Percentiles rank a stretch among this genome's conserved stretches.
Conservation (phyloP, 2,329 filamentous ascomycete species). For the Diaporthe ampelina region DNA sequence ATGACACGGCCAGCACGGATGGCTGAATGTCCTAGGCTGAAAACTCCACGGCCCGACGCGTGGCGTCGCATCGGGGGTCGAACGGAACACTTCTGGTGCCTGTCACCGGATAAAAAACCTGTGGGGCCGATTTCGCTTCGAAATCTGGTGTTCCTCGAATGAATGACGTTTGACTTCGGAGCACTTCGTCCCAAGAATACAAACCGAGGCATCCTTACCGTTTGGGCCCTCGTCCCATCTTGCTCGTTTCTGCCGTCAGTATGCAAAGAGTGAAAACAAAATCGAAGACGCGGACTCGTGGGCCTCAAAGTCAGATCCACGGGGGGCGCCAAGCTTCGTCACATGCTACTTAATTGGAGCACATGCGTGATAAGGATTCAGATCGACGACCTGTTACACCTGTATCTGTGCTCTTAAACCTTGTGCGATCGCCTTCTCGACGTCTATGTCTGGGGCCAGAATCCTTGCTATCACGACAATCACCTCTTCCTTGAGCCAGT, state of each 20-base stretch:
- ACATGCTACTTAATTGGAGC: neutral
- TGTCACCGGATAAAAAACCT: neutral
- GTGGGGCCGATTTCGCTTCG: slow-evolving; percentile 4
- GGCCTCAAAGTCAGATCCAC: neutral
- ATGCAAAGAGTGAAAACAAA: neutral
- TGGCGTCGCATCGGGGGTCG: slow-evolving; percentile 14
- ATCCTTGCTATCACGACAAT: neutral
- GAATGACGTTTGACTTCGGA: neutral
- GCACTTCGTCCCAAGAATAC: neutral
- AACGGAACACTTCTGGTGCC: neutral
- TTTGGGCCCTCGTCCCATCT: neutral
- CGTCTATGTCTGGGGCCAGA: neutral
- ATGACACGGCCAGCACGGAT: neutral
- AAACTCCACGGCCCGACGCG: slow-evolving; percentile 26
- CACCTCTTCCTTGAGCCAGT: neutral
- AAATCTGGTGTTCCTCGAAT: neutral
- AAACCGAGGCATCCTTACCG: neutral
- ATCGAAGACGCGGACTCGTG: no score
- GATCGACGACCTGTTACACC: neutral
- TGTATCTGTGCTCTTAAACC: neutral
- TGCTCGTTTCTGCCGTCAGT: neutral
- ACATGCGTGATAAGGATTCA: neutral
- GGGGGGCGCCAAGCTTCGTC: neutral
- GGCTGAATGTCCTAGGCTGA: slow-evolving; percentile 2
- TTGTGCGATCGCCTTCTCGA: neutral